Conservation (phyloP, 2,329 filamentous ascomycete species). For the Colletotrichum chrysophilum region DNA sequence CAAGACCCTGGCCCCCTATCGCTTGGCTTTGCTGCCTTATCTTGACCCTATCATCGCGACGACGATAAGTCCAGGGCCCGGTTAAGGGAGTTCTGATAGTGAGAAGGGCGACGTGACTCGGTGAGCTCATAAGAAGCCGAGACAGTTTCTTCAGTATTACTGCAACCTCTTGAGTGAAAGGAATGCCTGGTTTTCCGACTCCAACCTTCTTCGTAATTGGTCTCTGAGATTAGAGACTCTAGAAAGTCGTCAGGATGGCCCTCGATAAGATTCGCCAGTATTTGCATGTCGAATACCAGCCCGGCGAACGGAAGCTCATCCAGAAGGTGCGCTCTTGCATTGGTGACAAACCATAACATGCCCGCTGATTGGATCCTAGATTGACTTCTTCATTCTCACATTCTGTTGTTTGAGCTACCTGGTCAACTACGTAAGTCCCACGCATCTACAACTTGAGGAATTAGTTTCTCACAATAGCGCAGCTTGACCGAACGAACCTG, state of each 20-base stretch:
- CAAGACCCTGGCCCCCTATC: not conserved
- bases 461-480: not conserved
- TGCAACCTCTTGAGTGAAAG: not conserved
- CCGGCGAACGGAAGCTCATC: slow-evolving; percentile 50
- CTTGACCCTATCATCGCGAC: not conserved
- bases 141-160: not conserved
- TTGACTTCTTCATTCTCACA: slow-evolving; percentile 67
- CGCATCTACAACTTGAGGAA: not conserved
- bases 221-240: not conserved
- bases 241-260: not conserved
- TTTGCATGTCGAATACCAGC: slow-evolving; percentile 36
- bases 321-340: slow-evolving; percentile 48
- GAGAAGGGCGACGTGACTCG: not conserved
- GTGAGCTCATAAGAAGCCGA: not conserved
- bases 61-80: not conserved
- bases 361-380: not conserved
- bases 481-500: slow-evolving; percentile 29
- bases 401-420: slow-evolving; percentile 67
- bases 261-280: slow-evolving; percentile 33
- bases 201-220: not conserved
- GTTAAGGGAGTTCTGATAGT: not conserved
- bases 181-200: not conserved
- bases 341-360: fast-evolving
- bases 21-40: slow-evolving; percentile 3
- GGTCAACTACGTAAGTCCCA: slow-evolving; percentile 52